Conservation (phyloP, 352 stramenopile genomes). For the Globisporangium emineosum region DNA sequence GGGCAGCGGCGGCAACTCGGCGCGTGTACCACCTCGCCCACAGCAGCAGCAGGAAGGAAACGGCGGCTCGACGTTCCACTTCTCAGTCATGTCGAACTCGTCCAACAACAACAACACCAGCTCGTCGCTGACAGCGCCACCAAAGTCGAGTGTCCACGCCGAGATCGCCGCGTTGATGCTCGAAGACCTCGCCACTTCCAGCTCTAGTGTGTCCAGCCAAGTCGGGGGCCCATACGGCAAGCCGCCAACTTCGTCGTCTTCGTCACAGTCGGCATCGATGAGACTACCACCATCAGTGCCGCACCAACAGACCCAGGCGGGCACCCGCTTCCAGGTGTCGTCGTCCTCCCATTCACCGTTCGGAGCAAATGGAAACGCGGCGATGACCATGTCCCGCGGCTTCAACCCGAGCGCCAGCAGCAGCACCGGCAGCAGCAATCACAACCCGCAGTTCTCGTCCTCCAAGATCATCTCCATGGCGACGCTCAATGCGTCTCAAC, state of each 20-base stretch:
- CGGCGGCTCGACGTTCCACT: constrained; percentile 15
- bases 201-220: neutral
- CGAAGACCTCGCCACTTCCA: constrained; percentile 10
- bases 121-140: neutral
- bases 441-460: constrained; percentile 10
- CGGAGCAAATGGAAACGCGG: neutral
- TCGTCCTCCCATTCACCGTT: neutral
- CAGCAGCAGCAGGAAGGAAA: constrained; percentile 2
- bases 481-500: neutral
- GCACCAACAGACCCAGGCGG: neutral
- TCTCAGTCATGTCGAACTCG: constrained; percentile 10
- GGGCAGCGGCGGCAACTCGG: neutral
- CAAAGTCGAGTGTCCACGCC: constrained; percentile 16
- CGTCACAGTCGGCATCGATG: neutral
- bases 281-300: neutral
- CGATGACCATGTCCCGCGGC: neutral
- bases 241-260: constrained; percentile 3
- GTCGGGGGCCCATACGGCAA: constrained; percentile 9
- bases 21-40: neutral
- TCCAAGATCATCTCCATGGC: constrained; percentile 20
- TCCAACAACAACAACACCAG: neutral
- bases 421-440: constrained; percentile 4
- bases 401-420: constrained; percentile 4
- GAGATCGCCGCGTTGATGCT: constrained; percentile 19
- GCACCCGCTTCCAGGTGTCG: neutral